Evolutionary conservation across 2,329 filamentous ascomycete species (phyloP), one percentile per base, ranked within the genome.

Genomic region (Mycosphaerella arachidis): DNA sequence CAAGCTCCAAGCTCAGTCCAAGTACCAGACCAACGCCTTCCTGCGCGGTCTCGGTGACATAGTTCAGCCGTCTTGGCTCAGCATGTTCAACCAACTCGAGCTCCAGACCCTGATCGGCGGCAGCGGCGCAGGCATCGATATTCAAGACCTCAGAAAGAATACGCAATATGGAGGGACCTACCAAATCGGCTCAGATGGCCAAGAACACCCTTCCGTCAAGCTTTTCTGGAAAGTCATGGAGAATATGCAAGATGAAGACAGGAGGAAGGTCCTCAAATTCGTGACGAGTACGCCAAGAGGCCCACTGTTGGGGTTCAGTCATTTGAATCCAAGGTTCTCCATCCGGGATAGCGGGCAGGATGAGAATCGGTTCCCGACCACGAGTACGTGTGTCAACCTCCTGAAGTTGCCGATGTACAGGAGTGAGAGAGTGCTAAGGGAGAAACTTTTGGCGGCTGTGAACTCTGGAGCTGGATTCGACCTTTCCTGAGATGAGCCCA

Each of bases 71-170:
- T 85, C 86, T 3, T 99, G 94, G 94, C 83, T 99, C 4, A 92
- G 89, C 69, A 97, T 99, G 94, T 99, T 99, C 80, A 99, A 99
- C 74, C 93, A 97, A 73, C 86, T 86, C 3, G 94, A 99, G 74
- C 83, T 99, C 4, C 94, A 97, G 76, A 94, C 91, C 1, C 86
- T 99, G 6, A 89, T 99, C 16, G 91, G 92, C 56, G 94, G 94
- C 48, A 92, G 96, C 68, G 63, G 62, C 8, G 87, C 87, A 9
- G 87, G 90, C 63, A 95, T 99, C 60, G 89, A 97, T 70, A 83
- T 99, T 37, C 85, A 89, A 30, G 94, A 99, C 73, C 81, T 97
- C 45, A 86, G 92, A 27, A 81, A 81, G 56, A 90, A 97, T 75
- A 97, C 94, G 0, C 76, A 85, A 2, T 99, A 97, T 74, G 90